A percentile compares a stretch with the other conserved stretches of the same genome.
These are phyloP conservation scores for Salinomyces thailandicus DNA, from an alignment of 2,329 filamentous ascomycete genomes.

Conservation along the genomic window DNA sequence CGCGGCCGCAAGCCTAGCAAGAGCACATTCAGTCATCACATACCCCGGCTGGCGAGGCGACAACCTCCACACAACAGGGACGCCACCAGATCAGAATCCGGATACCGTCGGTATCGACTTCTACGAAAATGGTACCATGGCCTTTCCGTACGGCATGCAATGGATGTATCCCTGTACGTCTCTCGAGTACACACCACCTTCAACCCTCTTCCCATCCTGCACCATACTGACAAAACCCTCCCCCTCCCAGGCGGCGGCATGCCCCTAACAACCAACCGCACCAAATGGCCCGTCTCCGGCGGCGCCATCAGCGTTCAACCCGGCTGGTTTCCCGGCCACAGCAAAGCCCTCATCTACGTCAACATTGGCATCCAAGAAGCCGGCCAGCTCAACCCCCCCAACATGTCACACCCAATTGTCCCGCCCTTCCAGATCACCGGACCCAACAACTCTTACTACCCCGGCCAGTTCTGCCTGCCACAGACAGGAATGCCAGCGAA, in stretches of 20 bases:
- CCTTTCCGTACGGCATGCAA: slow-evolving; percentile 81
- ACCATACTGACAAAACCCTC: too few relatives aligned
- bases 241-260: slow-evolving; percentile 67
- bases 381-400: slow-evolving; percentile 50
- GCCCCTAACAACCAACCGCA: slow-evolving; percentile 66
- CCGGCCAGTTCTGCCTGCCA: slow-evolving; percentile 74
- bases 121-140: slow-evolving; percentile 33
- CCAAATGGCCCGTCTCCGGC: slow-evolving; percentile 79
- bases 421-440: slow-evolving; percentile 73
- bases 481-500: slow-evolving; percentile 75
- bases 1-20: slow-evolving; percentile 11
- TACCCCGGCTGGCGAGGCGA: slow-evolving; percentile 83
- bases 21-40: slow-evolving; percentile 71
- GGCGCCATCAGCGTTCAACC: slow-evolving; percentile 86
- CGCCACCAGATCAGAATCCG: slow-evolving; percentile 27
- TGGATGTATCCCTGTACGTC: slow-evolving; percentile 88
- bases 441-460: slow-evolving; percentile 69
- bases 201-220: too few relatives aligned
- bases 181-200: slow-evolving; percentile 3
- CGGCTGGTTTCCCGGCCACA: slow-evolving; percentile 89
- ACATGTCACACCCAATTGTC: slow-evolving; percentile 80
- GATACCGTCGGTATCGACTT: slow-evolving; percentile 37
- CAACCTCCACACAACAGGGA: slow-evolving; percentile 68
- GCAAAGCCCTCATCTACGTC: slow-evolving; percentile 72
- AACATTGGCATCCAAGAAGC: slow-evolving; percentile 65